Evolutionary conservation across 305 asterid species (phyloP).

Genomic region (Plantago coronopus): DNA sequence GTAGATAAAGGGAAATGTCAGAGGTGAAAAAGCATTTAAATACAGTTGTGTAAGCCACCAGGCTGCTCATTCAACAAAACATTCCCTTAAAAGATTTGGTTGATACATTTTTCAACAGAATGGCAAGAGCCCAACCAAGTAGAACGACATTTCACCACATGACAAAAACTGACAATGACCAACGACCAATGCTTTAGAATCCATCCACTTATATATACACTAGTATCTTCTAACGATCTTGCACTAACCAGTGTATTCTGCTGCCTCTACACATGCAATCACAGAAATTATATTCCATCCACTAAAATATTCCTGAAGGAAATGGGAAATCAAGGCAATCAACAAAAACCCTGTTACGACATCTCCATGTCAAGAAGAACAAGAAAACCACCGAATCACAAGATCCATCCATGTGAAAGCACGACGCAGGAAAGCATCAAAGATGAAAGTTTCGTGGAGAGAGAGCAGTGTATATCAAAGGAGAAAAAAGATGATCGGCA

Average conservation of each 20-base stretch:
- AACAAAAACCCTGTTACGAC: constrained; percentile 1
- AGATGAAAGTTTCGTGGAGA: not conserved
- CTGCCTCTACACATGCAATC: not conserved
- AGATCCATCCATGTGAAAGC: constrained; percentile 3
- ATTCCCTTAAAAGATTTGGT: constrained; percentile 6
- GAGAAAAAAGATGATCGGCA: not conserved
- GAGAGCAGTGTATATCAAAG: not conserved
- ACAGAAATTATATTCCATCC: not conserved
- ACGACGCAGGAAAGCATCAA: not conserved
- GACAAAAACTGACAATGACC: constrained; percentile 9
- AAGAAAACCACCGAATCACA: constrained; percentile 15
- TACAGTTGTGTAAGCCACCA: not conserved
- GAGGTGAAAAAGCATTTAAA: not conserved
- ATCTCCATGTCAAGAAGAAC: constrained; percentile 19
- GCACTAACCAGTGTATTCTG: not conserved
- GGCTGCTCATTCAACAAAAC: not conserved
- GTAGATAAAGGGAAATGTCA: not conserved
- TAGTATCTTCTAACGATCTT: not conserved
- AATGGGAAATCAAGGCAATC: constrained; percentile 1
- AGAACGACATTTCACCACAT: constrained; percentile 13
- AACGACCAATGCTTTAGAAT: not conserved
- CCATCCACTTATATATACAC: not conserved
- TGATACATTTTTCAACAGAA: not conserved
- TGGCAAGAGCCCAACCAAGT: constrained; percentile 8
- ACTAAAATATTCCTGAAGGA: not conserved